These are phyloP conservation scores for Olyra latifolia DNA, from an alignment of 176 grass and related monocot genomes.

Conservation along the genomic window DNA sequence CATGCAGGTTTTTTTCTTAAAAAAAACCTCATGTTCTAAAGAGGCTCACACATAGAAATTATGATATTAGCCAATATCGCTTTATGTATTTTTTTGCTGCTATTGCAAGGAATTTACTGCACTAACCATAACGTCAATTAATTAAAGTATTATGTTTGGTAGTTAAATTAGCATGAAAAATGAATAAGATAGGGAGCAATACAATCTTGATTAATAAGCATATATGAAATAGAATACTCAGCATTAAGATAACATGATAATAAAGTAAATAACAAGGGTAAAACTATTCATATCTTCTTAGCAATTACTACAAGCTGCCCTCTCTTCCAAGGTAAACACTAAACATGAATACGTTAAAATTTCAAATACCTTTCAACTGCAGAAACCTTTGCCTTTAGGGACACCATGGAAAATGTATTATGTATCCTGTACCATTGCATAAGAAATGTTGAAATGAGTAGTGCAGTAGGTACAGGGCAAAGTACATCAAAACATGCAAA, in stretches of 20 bases:
- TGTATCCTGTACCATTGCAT: conserved; percentile 48
- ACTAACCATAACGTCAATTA: background rate
- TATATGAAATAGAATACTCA: conserved; percentile 16
- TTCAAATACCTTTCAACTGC: conserved; percentile 49
- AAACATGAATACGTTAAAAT: background rate
- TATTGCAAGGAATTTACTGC: background rate
- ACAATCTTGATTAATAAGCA: background rate
- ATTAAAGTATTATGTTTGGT: conserved; percentile 3
- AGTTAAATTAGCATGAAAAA: background rate
- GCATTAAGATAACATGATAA: background rate
- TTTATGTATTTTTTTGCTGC: background rate
- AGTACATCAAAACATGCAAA: background rate
- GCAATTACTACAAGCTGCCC: background rate
- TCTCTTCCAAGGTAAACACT: background rate
- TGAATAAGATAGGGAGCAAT: background rate
- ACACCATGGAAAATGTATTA: conserved; percentile 41
- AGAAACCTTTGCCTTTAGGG: conserved; percentile 39
- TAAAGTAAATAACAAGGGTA: background rate
- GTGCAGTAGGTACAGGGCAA: conserved; percentile 1
- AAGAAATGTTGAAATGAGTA: background rate
- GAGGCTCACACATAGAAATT: background rate
- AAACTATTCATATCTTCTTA: background rate
- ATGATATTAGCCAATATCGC: background rate
- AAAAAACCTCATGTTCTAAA: background rate
- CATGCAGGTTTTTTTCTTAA: background rate